Conservation (phyloP, 2,329 filamentous ascomycete species). For the Ustulina deusta region DNA sequence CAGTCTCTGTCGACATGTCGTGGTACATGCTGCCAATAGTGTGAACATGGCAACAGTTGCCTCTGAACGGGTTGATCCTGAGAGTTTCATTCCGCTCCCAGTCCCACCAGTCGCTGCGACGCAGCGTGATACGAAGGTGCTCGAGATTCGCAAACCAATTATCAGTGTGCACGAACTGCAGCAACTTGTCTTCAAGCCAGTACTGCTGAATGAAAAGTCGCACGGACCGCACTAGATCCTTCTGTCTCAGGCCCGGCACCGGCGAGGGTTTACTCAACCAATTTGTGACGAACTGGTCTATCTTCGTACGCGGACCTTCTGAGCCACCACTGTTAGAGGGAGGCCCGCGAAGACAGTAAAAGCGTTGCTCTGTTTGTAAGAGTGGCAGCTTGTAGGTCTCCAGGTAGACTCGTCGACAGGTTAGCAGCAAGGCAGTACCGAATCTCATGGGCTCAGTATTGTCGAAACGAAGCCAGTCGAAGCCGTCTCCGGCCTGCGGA, state of each 20-base stretch:
- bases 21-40: constrained; percentile 29
- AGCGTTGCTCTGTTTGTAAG: constrained; percentile 47
- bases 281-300: constrained; percentile 43
- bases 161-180: constrained; percentile 13
- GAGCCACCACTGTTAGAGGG: background rate
- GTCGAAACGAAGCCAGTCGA: constrained; percentile 52
- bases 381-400: constrained; percentile 50
- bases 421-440: constrained; percentile 47
- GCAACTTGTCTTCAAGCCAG: constrained; percentile 45
- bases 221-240: constrained; percentile 37
- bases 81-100: constrained; percentile 51
- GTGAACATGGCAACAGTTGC: constrained; percentile 22
- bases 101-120: constrained; percentile 53
- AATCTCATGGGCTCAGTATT: constrained; percentile 44
- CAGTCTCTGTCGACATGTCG: constrained; percentile 35
- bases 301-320: constrained; percentile 32
- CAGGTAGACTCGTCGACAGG: constrained; percentile 53
- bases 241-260: constrained; percentile 13
- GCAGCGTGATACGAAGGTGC: constrained; percentile 50
- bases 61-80: constrained; percentile 44
- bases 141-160: constrained; percentile 43
- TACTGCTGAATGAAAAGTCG: constrained; percentile 43
- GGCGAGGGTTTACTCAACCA: constrained; percentile 34
- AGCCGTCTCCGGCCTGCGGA: constrained; percentile 7
- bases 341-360: constrained; percentile 45